Evolutionary conservation across 2,329 filamentous ascomycete species (phyloP), one percentile per base, ranked within the genome.

Genomic region (Colletotrichum sp.): DNA sequence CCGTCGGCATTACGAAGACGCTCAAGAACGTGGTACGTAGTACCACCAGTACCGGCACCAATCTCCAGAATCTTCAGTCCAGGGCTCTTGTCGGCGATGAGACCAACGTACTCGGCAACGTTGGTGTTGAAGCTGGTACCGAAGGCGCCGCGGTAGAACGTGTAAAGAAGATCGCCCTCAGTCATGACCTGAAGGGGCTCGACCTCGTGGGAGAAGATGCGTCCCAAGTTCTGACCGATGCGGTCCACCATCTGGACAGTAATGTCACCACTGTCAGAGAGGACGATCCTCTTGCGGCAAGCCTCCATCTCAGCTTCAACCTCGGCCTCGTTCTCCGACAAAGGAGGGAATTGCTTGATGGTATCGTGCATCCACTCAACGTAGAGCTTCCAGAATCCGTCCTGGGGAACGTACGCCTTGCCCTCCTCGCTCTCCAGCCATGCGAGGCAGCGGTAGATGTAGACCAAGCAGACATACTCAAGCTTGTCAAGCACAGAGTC

Each of bases 101-200:
- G 39, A 1, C 67, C 72, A 28, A 74, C 72, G 36, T 74, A 74
- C 67, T 74, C 72, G 3, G 72, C 72, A 3, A 74, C 72, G 34
- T 74, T 74, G 28, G 60, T 74, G 67, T 74, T 74, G 48, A 74
- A 74, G 60, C 67, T 71, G 32, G 72, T 74, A 7, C 72, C 72
- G 15, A 74, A 74, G 3, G 72, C 72, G 28, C 72, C 72, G 3
- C 72, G 67, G 69, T 86, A 86, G 72, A 85, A 82, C 3, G 78
- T 77, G 57, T 83, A 82, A 2, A 86, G 82, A 3, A 83, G 77
- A 25, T 82, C 80, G 2, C 81, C 79, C 44, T 81, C 81, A 73
- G 86, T 85, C n/a, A 86, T 80, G 15, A 86, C 77, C 32, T 84
- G 77, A 0, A 86, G 77, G 0, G 85, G 83, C 66, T 86, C 82